These are phyloP conservation scores for Oryza coarctata DNA, from an alignment of 176 grass and related monocot genomes.

Conservation along the genomic window DNA sequence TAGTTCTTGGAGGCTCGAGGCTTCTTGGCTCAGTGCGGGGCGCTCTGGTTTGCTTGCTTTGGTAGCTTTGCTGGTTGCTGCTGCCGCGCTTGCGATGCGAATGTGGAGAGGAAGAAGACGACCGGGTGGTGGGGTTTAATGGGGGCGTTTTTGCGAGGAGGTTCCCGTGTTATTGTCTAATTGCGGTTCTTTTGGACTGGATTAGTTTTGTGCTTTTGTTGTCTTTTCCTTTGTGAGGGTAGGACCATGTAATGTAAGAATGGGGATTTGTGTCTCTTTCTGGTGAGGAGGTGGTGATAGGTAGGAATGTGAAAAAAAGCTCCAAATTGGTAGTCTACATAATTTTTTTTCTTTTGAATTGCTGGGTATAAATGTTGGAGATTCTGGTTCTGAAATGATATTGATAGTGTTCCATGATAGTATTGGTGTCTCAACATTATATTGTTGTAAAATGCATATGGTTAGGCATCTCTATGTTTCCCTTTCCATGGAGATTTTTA, in stretches of 20 bases:
- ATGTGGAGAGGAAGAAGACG: background rate
- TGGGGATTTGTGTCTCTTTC: background rate
- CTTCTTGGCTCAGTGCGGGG: slow-evolving; percentile 35
- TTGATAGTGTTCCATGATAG: no score
- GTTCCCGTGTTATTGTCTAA: background rate
- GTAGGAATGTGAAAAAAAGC: background rate
- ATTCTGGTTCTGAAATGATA: no score
- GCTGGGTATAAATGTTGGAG: no score
- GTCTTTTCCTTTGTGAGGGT: slow-evolving; percentile 31
- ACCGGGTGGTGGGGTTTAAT: slow-evolving; percentile 37
- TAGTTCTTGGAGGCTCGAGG: slow-evolving; percentile 23
- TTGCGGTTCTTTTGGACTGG: background rate
- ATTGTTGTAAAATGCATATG: no score
- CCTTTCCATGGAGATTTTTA: no score
- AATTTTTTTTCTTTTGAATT: no score
- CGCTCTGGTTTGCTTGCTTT: background rate
- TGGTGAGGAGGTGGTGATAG: background rate
- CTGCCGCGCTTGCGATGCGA: slow-evolving; percentile 22
- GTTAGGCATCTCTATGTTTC: no score
- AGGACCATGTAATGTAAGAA: background rate
- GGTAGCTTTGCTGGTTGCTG: background rate
- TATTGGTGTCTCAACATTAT: no score
- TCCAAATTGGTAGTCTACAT: no score
- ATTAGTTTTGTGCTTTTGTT: slow-evolving; percentile 8
- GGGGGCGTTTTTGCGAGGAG: background rate